Base-by-base conservation (phyloP, 805 yeast species). In the Schwanniomyces yamadae region DNA sequence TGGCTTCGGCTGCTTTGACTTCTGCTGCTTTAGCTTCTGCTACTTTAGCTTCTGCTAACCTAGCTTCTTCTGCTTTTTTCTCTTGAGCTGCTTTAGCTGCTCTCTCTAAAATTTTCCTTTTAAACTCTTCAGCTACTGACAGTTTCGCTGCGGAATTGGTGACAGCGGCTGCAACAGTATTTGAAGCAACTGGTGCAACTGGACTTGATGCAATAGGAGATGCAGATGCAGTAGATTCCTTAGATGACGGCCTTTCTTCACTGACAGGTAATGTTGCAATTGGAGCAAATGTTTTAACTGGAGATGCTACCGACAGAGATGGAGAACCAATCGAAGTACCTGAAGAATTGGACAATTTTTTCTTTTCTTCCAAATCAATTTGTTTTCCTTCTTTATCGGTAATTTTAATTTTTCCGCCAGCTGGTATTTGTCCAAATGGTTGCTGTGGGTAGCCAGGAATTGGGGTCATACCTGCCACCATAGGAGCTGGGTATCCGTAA, bases 311-410 rank as follows among this genome's bases (percentile, higher is more conserved):
- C 21, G 49, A 44, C 17, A 53, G 42, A n/a, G 60, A 59, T 19
- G 69, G 64, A 12, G 67, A 61, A 5, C 61, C 45, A 11, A 49
- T 44, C 4, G 71, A 69, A 6, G 68, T 55, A 15, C 54, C 45
- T 8, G 50, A 37, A 8, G 61, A 48, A 20, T 47, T 41, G n/a
- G 52, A 37, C 21, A 53, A 49, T 50, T 57, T 64, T 45, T 57
- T 62, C 53, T 65, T 64, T 29, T 63, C 71, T 34, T 68, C 72
- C 41, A 64, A 63, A 41, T 66, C 70, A 25, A 66, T 58, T 29
- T 55, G 63, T 37, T 60, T 64, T 5, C 73, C 74, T 28, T 66
- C 71, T 48, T 61, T 65, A 36, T 66, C 68, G 23, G 72, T 66
- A 37, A 68, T 54, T 41, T 59, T 66, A 20, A 67, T 57, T 46